Evolutionary conservation across 768 basidiomycete genomes (phyloP), one percentile per base, ranked within the genome.

Genomic region (Tephrocybe sp.): DNA sequence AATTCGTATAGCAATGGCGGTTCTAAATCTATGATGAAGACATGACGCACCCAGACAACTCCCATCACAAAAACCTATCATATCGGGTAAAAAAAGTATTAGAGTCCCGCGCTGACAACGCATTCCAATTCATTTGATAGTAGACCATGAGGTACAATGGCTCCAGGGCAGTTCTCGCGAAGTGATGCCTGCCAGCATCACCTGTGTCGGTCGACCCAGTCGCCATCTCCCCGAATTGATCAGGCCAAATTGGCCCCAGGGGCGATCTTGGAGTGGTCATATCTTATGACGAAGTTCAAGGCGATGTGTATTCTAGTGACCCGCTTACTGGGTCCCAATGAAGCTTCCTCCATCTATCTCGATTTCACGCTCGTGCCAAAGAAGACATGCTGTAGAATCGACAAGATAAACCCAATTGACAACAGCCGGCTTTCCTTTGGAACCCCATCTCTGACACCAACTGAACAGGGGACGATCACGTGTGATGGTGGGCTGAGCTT

Each of bases 71-170:
- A 48, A 25, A 25, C 18, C n/a, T 47, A 48, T 45, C 47, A 48
- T 43, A 43, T 39, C 44, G 34, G 17, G 24, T 14, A 36, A 44
- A 38, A 36, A 37, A 32, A n/a, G 40, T 28, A 23, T 38, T 39
- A 24, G 36, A 47, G 52, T 45, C 50, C 56, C 48, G 43, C 48
- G 45, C 36, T 40, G 52, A 50, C 56, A 54, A 50, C 40, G 28
- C 5, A 46, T 48, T 44, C 3, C 18, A 33, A 24, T 28, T 14
- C 18, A n/a, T 39, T 28, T 34, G 23, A 30, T 12, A 30, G 28
- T 12, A 6, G 34, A 34, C 49, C 56, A 53, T 50, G 51, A 47
- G 51, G 51, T 45, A 39, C 45, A 43, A 34, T 30, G 23, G 17
- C 44, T 28, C 30, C 30, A 40, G 32, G 18, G 4, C 25, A 17